These are phyloP conservation scores for Mucor sp. DNA, from an alignment of 371 early-diverging fungal species.

Conservation along the genomic window DNA sequence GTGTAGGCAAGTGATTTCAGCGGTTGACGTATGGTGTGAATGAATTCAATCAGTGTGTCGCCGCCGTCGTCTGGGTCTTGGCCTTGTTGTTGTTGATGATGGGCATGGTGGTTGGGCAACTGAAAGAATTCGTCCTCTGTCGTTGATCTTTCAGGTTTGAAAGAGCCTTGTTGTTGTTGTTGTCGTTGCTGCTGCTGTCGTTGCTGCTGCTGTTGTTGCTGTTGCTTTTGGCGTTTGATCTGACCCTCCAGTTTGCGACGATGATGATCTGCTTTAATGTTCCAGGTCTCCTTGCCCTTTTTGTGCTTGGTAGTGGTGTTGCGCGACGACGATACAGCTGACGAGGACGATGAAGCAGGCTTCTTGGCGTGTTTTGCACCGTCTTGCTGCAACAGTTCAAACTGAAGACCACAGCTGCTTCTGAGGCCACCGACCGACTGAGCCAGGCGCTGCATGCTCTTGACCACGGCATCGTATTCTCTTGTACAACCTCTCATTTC, in stretches of 20 bases:
- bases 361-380: neutral
- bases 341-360: neutral
- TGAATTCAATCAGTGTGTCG: constrained; percentile 52
- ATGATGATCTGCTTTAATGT: constrained; percentile 40
- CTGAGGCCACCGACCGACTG: constrained; percentile 66
- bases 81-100: no score
- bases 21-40: constrained; percentile 59
- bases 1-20: constrained; percentile 66
- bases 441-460: constrained; percentile 62
- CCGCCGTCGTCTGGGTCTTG: constrained; percentile 11
- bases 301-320: neutral
- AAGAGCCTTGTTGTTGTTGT: constrained; percentile 16
- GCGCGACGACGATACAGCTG: neutral
- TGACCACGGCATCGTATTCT: constrained; percentile 44
- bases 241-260: constrained; percentile 38
- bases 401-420: constrained; percentile 66
- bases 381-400: constrained; percentile 47
- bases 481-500: constrained; percentile 48
- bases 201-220: constrained; percentile 28
- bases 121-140: constrained; percentile 7
- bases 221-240: constrained; percentile 24
- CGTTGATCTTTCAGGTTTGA: neutral
- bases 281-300: constrained; percentile 26
- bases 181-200: constrained; percentile 6
- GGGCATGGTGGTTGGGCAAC: neutral